Evolutionary conservation across 2,329 filamentous ascomycete species (phyloP), one percentile per base, ranked within the genome.

Genomic region (Gnomoniopsis smithogilvyi): DNA sequence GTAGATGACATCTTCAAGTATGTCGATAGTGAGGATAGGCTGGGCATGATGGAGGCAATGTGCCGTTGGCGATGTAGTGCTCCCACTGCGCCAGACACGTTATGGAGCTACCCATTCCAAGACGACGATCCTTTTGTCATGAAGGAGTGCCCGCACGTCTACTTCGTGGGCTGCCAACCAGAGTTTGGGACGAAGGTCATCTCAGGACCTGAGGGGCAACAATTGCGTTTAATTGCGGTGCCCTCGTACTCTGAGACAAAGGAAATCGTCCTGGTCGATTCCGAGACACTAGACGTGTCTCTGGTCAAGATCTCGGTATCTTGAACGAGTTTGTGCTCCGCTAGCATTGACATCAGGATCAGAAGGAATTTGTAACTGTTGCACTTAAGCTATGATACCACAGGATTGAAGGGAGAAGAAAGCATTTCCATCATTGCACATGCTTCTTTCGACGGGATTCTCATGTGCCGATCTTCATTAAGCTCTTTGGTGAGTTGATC

Each of bases 41-140:
- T 98, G 26, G 88, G 88, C 50, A 91, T 97, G 83, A 95, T 98
- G 90, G 95, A 98, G 74, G 88, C 88, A 59, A 95, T 96, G 85
- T 87, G 96, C 65, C 83, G 92, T 60, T 99, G 95, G 95, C 84
- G 95, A 62, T 91, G 92, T 69, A 87, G 87, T 64, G 95, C 95
- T 6, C 95, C 95, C 1, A 99, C 95, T 0, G 95, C 95, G 1
- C 95, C 96, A 0, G 96, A 99, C 73, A 99, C 96, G 0, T 72
- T 99, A 47, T 96, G 92, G 91, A 93, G 90, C 69, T 99, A 98
- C 70, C 95, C 95, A 0, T 99, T 96, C 74, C 93, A 98, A 73
- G 90, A 95, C 19, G 84, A 92, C 52, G 96, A 99, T 69, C 92
- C 91, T 0, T 96, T 98, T 69, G 89, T 98, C 47, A 81, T 99